phyloP scores from a whole-genome alignment of 371 early-diverging fungal species.

The Haplosporangium sp. region DNA sequence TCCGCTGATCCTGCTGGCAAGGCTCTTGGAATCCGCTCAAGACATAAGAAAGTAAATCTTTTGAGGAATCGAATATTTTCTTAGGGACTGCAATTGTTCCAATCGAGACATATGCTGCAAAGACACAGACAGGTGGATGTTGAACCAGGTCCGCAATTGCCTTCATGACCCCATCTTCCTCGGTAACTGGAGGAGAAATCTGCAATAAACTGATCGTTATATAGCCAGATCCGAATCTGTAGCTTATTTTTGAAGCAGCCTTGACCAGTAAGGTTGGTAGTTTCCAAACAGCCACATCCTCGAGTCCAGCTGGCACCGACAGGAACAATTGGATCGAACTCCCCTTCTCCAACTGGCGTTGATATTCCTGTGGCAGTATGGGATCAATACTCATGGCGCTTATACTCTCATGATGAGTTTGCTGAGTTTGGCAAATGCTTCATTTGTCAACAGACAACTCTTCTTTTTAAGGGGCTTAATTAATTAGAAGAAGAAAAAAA shows the following conservation, averaged over 20 bases:
- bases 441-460: not conserved
- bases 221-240: constrained; percentile 34
- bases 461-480: constrained; percentile 4
- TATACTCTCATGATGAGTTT: not conserved
- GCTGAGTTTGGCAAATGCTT: not conserved
- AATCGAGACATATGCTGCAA: constrained; percentile 27
- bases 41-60: constrained; percentile 7
- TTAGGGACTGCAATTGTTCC: constrained; percentile 28
- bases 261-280: constrained; percentile 19
- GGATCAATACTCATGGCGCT: not conserved
- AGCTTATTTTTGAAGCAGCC: constrained; percentile 23
- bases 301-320: constrained; percentile 42
- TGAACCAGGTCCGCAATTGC: constrained; percentile 21
- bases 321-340: constrained; percentile 18
- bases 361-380: not conserved
- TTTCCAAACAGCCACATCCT: constrained; percentile 26
- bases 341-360: not conserved
- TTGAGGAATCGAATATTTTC: constrained; percentile 20
- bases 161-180: not conserved
- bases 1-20: not conserved
- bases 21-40: constrained; percentile 2
- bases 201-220: not conserved
- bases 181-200: too few relatives aligned
- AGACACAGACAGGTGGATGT: constrained; percentile 37
- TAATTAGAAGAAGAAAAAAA: too few relatives aligned